These are phyloP conservation scores for Cordyceps farinosa DNA, from an alignment of 2,329 filamentous ascomycete species.

Conservation along the genomic window DNA sequence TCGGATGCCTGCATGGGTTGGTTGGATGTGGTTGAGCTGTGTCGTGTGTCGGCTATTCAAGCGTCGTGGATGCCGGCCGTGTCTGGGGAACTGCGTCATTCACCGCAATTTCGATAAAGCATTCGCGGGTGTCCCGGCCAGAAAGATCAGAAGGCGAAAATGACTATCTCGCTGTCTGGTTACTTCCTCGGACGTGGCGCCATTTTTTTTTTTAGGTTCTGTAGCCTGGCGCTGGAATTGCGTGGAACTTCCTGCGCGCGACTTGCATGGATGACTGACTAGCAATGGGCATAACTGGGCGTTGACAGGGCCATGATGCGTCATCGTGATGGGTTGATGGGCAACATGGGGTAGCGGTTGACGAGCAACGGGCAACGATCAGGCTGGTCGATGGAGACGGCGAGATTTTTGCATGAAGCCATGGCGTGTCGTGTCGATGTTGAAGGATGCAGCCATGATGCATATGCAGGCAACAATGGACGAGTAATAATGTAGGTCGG, in stretches of 20 bases:
- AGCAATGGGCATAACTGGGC: neutral
- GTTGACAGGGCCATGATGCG: neutral
- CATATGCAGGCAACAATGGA: neutral
- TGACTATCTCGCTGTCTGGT: neutral
- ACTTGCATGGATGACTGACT: neutral
- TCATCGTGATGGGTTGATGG: slow-evolving; percentile 2
- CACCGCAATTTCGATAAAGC: slow-evolving; percentile 12
- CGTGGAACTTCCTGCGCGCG: neutral
- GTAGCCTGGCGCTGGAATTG: neutral
- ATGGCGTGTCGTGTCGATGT: slow-evolving; percentile 8
- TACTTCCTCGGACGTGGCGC: slow-evolving; percentile 12
- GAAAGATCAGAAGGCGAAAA: neutral
- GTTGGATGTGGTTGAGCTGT: slow-evolving; percentile 6
- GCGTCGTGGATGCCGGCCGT: neutral
- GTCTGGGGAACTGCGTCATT: slow-evolving; percentile 15
- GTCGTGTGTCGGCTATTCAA: slow-evolving; percentile 3
- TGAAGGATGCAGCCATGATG: slow-evolving; percentile 13
- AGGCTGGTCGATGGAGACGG: neutral
- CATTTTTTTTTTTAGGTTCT: slow-evolving; percentile 7
- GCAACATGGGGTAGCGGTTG: neutral
- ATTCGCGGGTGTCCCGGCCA: neutral
- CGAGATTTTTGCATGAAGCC: slow-evolving; percentile 9
- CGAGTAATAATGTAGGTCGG: neutral
- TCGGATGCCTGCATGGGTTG: slow-evolving; percentile 13
- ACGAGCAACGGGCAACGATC: neutral